Evolutionary conservation across 2,329 filamentous ascomycete species (phyloP), one percentile per base, ranked within the genome.

Genomic region (Fusarium vanettenii): DNA sequence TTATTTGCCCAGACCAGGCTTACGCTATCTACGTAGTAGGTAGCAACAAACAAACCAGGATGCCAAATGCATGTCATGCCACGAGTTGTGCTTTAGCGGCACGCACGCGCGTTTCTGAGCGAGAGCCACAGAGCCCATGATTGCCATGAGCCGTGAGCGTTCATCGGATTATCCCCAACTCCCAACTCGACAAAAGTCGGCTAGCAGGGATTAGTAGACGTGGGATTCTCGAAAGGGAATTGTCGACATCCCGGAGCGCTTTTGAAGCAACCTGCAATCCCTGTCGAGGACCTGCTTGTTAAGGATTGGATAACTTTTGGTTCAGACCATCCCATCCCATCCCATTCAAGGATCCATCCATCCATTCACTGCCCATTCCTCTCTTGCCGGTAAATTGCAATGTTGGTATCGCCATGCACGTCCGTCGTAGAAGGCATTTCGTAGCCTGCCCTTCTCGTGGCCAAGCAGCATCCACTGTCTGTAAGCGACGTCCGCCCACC

Each of bases 221-320:
- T 76, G 55, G 39, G 66, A 62, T 69, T 66, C 55, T 71, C 64
- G 37, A 72, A 73, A 76, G 55, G 37, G 63, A 65, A 67, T 72
- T 74, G 48, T 69, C 37, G 57, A 62, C 60, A 76, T 69, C 63
- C 72, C 64, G 41, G 72, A 72, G 22, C 50, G 48, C 59, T 56
- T 61, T 60, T 37, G 60, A 48, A 29, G n/a, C 29, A 31, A 31
- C 29, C 29, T 31, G 45, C 20, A 41, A 71, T 37, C 71, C 71
- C 41, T 67, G 70, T 60, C 33, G 43, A 27, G 31, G 60, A 37
- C 60, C 29, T 63, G 60, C 45, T 63, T 43, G 29, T 33, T 27
- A 25, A 48, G 59, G 27, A 35, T 33, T 22, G 39, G 43, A 31
- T 52, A 31, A 48, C 50, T 55, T 31, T 31, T 25, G 43, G 25